phyloP scores from a whole-genome alignment of 345 rosid genomes.

The Viola odorata region DNA sequence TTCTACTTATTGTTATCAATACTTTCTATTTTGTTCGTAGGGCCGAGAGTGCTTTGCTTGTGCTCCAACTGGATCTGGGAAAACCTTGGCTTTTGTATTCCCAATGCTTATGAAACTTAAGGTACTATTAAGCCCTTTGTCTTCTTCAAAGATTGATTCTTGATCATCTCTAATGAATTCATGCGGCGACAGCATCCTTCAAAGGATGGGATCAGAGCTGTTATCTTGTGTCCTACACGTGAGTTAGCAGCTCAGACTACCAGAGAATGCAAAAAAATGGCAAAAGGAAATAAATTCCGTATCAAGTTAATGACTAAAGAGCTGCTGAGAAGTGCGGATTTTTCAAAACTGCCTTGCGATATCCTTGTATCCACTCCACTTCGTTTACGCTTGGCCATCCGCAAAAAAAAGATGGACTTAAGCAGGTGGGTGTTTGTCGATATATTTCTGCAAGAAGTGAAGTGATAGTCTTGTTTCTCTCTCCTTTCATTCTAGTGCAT shows the following conservation, averaged over 20 bases:
- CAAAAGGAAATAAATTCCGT: constrained; percentile 63
- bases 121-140: constrained; percentile 34
- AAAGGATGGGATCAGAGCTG: constrained; percentile 70
- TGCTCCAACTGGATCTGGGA: constrained; percentile 98
- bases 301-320: constrained; percentile 75
- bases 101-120: constrained; percentile 93
- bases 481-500: too few relatives aligned
- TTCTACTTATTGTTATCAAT: too few relatives aligned
- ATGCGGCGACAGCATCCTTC: constrained; percentile 40
- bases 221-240: constrained; percentile 82
- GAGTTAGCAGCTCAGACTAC: constrained; percentile 88
- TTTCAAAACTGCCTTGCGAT: constrained; percentile 69
- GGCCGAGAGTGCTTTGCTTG: constrained; percentile 93
- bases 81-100: constrained; percentile 82
- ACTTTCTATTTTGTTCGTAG: constrained; percentile 37
- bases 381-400: constrained; percentile 59
- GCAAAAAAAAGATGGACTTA: constrained; percentile 65
- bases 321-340: constrained; percentile 50
- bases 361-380: constrained; percentile 82
- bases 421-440: constrained; percentile 55
- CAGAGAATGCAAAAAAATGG: constrained; percentile 83
- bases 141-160: constrained; percentile 9
- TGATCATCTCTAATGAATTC: constrained; percentile 15
- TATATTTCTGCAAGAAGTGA: too few relatives aligned
- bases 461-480: too few relatives aligned